Evolutionary conservation across 176 grass and related monocot genomes (phyloP).

Genomic region (Hordeum vulgare): DNA sequence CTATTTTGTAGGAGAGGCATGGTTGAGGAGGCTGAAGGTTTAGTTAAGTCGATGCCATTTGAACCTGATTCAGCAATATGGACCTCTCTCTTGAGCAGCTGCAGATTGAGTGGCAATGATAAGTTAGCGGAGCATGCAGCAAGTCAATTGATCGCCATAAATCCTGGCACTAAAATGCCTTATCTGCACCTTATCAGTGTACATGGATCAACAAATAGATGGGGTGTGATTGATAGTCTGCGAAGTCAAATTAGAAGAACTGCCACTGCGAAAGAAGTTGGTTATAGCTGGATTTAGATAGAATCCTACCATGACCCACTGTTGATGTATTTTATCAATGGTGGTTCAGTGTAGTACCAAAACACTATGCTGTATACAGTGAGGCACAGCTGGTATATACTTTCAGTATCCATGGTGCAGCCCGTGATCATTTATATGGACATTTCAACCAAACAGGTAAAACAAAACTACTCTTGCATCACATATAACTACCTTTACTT

Average conservation of each 20-base stretch:
- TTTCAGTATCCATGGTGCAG: neutral
- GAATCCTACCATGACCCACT: neutral
- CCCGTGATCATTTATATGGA: neutral
- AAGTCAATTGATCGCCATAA: conserved; percentile 30
- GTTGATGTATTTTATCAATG: neutral
- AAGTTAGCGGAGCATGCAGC: conserved; percentile 46
- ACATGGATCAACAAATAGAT: conserved; percentile 32
- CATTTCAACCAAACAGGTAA: conserved; percentile 8
- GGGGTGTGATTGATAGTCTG: conserved; percentile 35
- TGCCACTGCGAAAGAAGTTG: conserved; percentile 16
- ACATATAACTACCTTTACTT: neutral
- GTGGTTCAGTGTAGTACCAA: neutral
- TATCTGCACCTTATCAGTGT: conserved; percentile 55
- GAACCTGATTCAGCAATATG: conserved; percentile 58
- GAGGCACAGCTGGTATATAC: neutral
- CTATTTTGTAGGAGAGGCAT: conserved; percentile 47
- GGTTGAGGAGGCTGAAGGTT: conserved; percentile 40
- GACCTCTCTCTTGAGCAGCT: conserved; percentile 62
- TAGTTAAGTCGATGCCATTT: conserved; percentile 56
- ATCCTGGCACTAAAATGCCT: conserved; percentile 38
- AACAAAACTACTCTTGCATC: neutral
- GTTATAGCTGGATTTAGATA: conserved; percentile 57
- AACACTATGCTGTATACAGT: neutral
- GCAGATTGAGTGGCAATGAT: conserved; percentile 34
- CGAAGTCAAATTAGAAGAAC: conserved; percentile 29